phyloP scores from a whole-genome alignment of 2,329 filamentous ascomycete genomes.

The Microdochium paspali region DNA sequence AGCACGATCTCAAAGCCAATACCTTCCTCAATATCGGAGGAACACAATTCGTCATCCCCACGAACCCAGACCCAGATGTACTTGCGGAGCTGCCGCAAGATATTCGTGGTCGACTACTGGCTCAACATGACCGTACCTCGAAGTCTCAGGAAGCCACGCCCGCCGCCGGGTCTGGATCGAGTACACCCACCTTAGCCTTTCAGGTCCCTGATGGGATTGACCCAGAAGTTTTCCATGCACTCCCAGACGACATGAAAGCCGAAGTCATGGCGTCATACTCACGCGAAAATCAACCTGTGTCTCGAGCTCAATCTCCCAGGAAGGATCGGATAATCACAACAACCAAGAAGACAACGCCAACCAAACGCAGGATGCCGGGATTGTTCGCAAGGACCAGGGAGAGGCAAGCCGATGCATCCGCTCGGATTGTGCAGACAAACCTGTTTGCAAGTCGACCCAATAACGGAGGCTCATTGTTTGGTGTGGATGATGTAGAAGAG shows the following conservation, averaged over 20 bases:
- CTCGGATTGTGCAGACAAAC: slow-evolving; percentile 63
- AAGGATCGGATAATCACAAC: slow-evolving; percentile 43
- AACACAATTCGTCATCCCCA: slow-evolving; percentile 87
- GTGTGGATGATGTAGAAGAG: slow-evolving; percentile 28
- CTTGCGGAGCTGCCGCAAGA: slow-evolving; percentile 75
- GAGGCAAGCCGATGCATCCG: slow-evolving; percentile 42
- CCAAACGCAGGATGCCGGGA: slow-evolving; percentile 49
- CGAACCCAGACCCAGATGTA: slow-evolving; percentile 72
- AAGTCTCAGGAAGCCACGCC: slow-evolving; percentile 30
- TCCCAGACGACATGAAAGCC: slow-evolving; percentile 77
- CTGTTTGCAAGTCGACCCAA: slow-evolving; percentile 40
- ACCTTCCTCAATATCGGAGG: slow-evolving; percentile 69
- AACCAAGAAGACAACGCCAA: slow-evolving; percentile 49
- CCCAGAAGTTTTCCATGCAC: slow-evolving; percentile 68
- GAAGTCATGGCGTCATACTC: slow-evolving; percentile 57
- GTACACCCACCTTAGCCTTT: slow-evolving; percentile 20
- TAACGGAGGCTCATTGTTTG: slow-evolving; percentile 12
- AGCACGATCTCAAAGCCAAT: slow-evolving; percentile 46
- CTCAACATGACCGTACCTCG: slow-evolving; percentile 32
- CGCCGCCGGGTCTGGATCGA: slow-evolving; percentile 23
- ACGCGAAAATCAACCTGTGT: slow-evolving; percentile 18
- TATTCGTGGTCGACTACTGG: slow-evolving; percentile 67
- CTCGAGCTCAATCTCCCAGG: slow-evolving; percentile 39
- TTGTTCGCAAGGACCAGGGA: slow-evolving; percentile 35
- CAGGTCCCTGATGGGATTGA: slow-evolving; percentile 70